These are phyloP conservation scores for Pichia sp. DNA, from an alignment of 1,139 yeast species.

Conservation along the genomic window DNA sequence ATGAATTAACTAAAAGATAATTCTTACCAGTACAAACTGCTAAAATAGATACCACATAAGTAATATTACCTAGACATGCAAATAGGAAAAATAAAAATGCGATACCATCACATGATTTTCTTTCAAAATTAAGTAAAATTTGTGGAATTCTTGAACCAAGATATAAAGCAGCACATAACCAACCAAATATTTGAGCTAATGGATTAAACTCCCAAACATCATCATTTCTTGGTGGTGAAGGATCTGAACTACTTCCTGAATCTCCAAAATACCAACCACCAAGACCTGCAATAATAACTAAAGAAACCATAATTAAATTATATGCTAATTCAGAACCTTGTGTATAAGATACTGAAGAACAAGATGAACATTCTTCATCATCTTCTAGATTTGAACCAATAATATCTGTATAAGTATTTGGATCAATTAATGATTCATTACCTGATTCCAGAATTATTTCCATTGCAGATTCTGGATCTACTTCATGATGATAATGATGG, in stretches of 20 bases:
- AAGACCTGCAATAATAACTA: slow-evolving; percentile 71
- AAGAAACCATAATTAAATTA: slow-evolving; percentile 58
- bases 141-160: slow-evolving; percentile 90
- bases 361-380: slow-evolving; percentile 1
- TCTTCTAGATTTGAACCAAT: neutral
- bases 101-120: slow-evolving; percentile 91
- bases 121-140: slow-evolving; percentile 68
- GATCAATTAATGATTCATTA: neutral
- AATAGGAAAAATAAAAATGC: slow-evolving; percentile 86
- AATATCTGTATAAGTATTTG: neutral
- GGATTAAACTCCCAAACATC: slow-evolving; percentile 54
- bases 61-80: slow-evolving; percentile 88
- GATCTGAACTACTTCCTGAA: slow-evolving; percentile 5
- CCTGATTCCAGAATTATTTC: slow-evolving; percentile 15
- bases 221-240: slow-evolving; percentile 30
- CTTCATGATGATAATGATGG: slow-evolving; percentile 13
- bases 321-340: slow-evolving; percentile 30
- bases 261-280: slow-evolving; percentile 70
- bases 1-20: slow-evolving; percentile 72
- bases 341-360: slow-evolving; percentile 1
- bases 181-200: slow-evolving; percentile 83
- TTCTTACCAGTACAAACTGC: slow-evolving; percentile 65
- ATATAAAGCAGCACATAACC: slow-evolving; percentile 82
- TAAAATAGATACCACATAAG: slow-evolving; percentile 80
- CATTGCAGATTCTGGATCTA: slow-evolving; percentile 8